These are phyloP conservation scores for Cyathus striatus DNA, from an alignment of 768 basidiomycete species.

Conservation along the genomic window DNA sequence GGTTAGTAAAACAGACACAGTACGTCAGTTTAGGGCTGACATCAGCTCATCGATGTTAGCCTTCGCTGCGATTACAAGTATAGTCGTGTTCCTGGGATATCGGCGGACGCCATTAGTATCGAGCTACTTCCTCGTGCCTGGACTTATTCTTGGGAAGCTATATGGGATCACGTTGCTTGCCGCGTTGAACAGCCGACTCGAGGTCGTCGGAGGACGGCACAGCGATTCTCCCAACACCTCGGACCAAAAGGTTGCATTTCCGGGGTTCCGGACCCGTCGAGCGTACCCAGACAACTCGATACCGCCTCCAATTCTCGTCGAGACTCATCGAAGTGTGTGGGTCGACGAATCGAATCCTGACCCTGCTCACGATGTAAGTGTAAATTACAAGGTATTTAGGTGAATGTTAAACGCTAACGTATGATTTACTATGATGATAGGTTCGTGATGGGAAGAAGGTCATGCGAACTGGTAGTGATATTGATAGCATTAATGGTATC, in stretches of 20 bases:
- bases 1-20: background rate
- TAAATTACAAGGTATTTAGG: background rate
- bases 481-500: too few species aligned
- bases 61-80: background rate
- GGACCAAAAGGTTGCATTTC: too few species aligned
- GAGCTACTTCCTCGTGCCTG: constrained; percentile 7
- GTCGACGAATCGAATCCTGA: background rate
- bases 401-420: background rate
- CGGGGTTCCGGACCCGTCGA: background rate
- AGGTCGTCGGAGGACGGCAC: constrained; percentile 3
- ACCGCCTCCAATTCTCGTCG: background rate
- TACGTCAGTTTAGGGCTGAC: background rate
- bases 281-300: background rate
- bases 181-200: constrained; percentile 5
- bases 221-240: background rate
- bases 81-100: constrained; percentile 2
- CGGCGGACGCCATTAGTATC: background rate
- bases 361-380: background rate
- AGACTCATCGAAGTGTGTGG: background rate
- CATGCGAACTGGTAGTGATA: too few species aligned
- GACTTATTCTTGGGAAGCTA: constrained; percentile 5
- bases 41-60: background rate
- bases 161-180: constrained; percentile 6
- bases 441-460: too few species aligned
- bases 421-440: too few species aligned